Base-by-base conservation (phyloP, 1,284 basidiomycete genomes). In the Ganoderma lingzhi region DNA sequence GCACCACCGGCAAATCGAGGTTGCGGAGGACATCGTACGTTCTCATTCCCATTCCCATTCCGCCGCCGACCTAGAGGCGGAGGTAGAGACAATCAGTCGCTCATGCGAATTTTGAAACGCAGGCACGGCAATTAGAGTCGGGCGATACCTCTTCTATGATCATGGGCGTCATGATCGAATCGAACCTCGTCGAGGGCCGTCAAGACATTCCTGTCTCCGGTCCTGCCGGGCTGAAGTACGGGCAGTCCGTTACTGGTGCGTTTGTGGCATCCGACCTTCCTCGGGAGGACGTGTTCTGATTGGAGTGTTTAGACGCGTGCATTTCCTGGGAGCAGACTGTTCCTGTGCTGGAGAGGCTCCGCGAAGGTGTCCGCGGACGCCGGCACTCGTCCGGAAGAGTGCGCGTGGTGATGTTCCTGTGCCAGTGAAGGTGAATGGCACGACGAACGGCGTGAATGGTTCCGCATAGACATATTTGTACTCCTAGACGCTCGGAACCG, bases 161-260 rank as follows among this genome's bases (percentile, higher is more conserved):
- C 79, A 93, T 98, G 87, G 97, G 97, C 69, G 96, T 98, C 70
- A 99, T 99, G 98, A 88, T 99, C 71, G 98, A 99, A 82, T 95
- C 93, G 62, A 97, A 99, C 81, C 86, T 99, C 68, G 88, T 94
- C 61, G 97, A 96, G 78, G 93, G 94, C 37, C 89, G 94, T 51
- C 96, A 98, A 81, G 91, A 95, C 75, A 93, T 98, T 69, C 93
- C 96, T 8, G 78, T 88, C 1, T 87, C 89, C 51, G 96, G 96
- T 2, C 92, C 92, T 1, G 82, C 87, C 6, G 93, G 89, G 3
- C 84, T 98, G 70, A 93, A 90, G 77, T 97, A 97, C 80, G 96
- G 97, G 60, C 93, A 95, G 78, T 94, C 92, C 9, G 93, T 96
- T 17, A 96, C 95, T 28, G 79, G 79, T 79, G 55, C 39, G 76